Base-by-base conservation (phyloP, 441 rosid species). In the Cnidoscolus chayamansa region DNA sequence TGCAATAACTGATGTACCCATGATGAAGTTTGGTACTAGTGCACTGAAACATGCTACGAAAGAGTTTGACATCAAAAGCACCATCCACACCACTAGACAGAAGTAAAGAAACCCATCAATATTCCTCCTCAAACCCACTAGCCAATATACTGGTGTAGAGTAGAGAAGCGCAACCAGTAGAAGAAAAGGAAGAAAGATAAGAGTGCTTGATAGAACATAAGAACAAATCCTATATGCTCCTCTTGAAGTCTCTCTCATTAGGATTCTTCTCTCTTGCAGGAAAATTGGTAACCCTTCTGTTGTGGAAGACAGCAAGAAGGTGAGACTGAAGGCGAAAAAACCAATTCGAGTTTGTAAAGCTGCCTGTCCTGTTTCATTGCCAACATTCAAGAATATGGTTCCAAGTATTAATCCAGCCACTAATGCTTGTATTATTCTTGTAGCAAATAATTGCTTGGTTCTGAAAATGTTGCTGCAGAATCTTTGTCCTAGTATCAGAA, bases 231-330 rank as follows among this genome's bases (percentile, higher is more conserved):
- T 78, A 64, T 93, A 91, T 13, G 97, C 97, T 43, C 90, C 88
- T 72, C 91, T 85, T 12, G 97, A 87, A 10, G 93, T 91, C 72
- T 91, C 98, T 65, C 86, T 85, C 91, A 84, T 88, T 17, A 93
- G 55, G 47, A 91, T 93, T 76, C 89, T 84, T 72, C 97, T 76
- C 71, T 93, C 98, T 77, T 91, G 92, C 70, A 91, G 78, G 88
- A 80, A 93, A 74, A 93, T 91, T 0, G 97, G 97, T 35, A 93
- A 87, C 56, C 87, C 98, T 81, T 93, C 98, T 54, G 98, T 90
- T 57, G 96, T 78, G 49, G 98, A 90, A 72, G 97, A 87, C 10
- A 93, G 84, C 76, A 91, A 58, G 87, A 91, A 88, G 17, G 97
- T 91, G 70, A 93, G 94, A 30, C 89, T 87, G 80, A 90, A 93